Percentiles rank a stretch among this genome's conserved stretches.
Evolutionary conservation across 1,284 basidiomycete species (phyloP).

Genomic region (Vanrija sp.): DNA sequence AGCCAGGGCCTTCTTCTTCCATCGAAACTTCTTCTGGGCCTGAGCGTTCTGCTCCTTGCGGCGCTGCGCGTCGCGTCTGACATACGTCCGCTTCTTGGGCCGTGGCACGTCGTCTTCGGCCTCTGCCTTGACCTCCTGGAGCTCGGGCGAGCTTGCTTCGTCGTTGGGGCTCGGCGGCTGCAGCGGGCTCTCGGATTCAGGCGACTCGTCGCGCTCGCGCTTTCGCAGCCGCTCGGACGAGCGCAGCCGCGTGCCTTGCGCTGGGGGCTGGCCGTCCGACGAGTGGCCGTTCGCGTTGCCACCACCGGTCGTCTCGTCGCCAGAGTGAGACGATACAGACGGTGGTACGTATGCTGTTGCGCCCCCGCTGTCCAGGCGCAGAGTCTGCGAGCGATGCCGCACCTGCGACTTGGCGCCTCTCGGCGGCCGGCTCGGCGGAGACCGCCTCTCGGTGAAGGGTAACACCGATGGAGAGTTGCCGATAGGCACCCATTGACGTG

Average conservation of each 20-base stretch:
- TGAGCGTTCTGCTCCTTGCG: conserved; percentile 27
- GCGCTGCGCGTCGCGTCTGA: conserved; percentile 21
- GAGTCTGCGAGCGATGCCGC: too few relatives aligned
- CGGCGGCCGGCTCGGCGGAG: too few relatives aligned
- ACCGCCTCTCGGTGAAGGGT: too few relatives aligned
- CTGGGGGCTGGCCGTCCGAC: too few relatives aligned
- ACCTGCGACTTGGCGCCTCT: too few relatives aligned
- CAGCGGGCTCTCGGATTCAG: not conserved
- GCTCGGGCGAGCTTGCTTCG: not conserved
- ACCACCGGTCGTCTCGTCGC: too few relatives aligned
- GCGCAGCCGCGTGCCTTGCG: not conserved
- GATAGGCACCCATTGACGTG: too few relatives aligned
- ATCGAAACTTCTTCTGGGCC: conserved; percentile 27
- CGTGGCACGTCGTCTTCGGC: not conserved
- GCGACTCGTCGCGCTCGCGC: not conserved
- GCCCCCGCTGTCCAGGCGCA: too few relatives aligned
- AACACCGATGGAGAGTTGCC: too few relatives aligned
- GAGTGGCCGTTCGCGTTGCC: too few relatives aligned
- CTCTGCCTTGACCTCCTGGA: not conserved
- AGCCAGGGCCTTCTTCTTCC: conserved; percentile 26
- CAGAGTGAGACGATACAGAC: too few relatives aligned
- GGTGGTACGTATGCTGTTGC: too few relatives aligned
- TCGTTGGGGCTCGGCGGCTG: not conserved
- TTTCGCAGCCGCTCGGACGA: not conserved
- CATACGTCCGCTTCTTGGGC: conserved; percentile 14